Evolutionary conservation across 2,329 filamentous ascomycete genomes (phyloP).

Genomic region (Ophiostoma montium): DNA sequence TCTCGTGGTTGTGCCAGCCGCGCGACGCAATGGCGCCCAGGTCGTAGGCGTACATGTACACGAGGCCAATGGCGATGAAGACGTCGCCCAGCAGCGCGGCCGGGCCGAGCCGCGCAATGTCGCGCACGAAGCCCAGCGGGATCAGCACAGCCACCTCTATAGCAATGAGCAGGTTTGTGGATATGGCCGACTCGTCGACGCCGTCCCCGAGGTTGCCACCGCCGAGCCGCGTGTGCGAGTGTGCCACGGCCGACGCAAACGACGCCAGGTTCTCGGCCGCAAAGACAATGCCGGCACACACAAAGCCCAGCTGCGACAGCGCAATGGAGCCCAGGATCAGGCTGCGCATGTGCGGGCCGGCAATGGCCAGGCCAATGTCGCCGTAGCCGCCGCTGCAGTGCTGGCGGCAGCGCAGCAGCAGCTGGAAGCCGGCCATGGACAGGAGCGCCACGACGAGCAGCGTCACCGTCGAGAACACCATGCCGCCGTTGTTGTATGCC

Average conservation of each 20-base stretch:
- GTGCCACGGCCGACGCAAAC: slow-evolving; percentile 49
- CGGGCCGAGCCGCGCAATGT: slow-evolving; percentile 60
- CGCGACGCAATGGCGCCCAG: slow-evolving; percentile 38
- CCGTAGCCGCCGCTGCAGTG: slow-evolving; percentile 59
- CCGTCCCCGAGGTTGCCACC: background rate
- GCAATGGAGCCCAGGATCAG: slow-evolving; percentile 58
- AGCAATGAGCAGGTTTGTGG: slow-evolving; percentile 45
- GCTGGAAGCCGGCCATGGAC: slow-evolving; percentile 57
- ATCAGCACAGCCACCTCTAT: slow-evolving; percentile 51
- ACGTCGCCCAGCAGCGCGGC: slow-evolving; percentile 55
- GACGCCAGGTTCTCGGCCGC: slow-evolving; percentile 59
- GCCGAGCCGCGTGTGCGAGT: background rate
- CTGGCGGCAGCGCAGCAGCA: slow-evolving; percentile 53
- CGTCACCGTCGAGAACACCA: slow-evolving; percentile 58
- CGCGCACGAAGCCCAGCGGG: slow-evolving; percentile 55
- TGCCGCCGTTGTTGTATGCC: slow-evolving; percentile 64
- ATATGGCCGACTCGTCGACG: slow-evolving; percentile 32
- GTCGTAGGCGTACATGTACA: slow-evolving; percentile 63
- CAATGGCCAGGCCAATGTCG: slow-evolving; percentile 54
- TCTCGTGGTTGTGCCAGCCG: slow-evolving; percentile 38
- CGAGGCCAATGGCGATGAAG: slow-evolving; percentile 56
- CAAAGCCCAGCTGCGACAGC: slow-evolving; percentile 63
- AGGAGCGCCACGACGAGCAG: slow-evolving; percentile 50
- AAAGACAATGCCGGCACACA: slow-evolving; percentile 65
- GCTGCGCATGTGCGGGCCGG: slow-evolving; percentile 46